Base-by-base conservation (phyloP, 2,329 filamentous ascomycete genomes). In the Hypoxylon sp. region DNA sequence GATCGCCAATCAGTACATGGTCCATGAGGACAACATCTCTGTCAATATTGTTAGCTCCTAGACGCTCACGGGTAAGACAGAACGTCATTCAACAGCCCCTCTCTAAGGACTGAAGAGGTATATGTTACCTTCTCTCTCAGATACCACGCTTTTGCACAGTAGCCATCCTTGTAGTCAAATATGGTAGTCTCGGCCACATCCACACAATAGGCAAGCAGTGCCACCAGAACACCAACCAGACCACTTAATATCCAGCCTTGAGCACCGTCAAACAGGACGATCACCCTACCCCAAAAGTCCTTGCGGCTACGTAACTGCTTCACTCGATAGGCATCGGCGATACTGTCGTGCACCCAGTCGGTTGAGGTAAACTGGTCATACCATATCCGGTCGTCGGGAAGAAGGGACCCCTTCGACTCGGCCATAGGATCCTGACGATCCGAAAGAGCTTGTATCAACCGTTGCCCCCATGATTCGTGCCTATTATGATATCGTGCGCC, bases 291-390 rank as follows among this genome's bases (percentile, higher is more conserved):
- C 78, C 91, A 90, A 68, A 97, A 87, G 81, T 95, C 96, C 79
- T 92, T 97, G 54, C 94, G 87, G 75, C 88, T 90, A 55, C 94
- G 89, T 42, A 99, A 85, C 59, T 90, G 90, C 79, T 97, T 96
- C 55, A 97, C 90, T 27, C 96, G 92, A 75, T 94, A 93, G 8
- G 95, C 94, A 81, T 98, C 96, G 76, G 94, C 93, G 73, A 99
- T 98, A 79, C 92, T 95, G 80, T 99, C 96, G 78, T 97, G 95
- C 0, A 99, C 95, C 96, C 96, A 99, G 80, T 99, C 95, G 61
- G 94, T 98, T 6, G 93, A 97, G 5, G 94, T 97, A 77, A 97
- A 97, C 81, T 99, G 96, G 83, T 99, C 96, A 81, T 98, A 98
- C 96, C 96, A 98, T 8, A 97, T 92, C 67, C 96, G 90, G 73